phyloP scores from a whole-genome alignment of 2,329 filamentous ascomycete genomes.

The Trichophyton benhamiae region DNA sequence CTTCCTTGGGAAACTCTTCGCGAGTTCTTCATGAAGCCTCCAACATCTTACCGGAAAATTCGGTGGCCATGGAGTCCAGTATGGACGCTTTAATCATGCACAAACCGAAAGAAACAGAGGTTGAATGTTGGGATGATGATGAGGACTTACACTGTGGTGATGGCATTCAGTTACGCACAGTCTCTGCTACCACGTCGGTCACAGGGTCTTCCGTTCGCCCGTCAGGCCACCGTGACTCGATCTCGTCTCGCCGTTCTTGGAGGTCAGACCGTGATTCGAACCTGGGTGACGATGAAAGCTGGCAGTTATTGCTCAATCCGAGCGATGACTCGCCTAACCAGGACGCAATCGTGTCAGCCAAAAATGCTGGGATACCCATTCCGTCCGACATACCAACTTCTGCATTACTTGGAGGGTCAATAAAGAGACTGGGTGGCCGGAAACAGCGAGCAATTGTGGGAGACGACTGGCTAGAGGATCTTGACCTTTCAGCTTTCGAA shows the following conservation, averaged over 20 bases:
- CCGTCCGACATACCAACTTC: constrained; percentile 77
- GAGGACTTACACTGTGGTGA: constrained; percentile 37
- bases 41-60: neutral
- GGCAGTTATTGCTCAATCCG: constrained; percentile 70
- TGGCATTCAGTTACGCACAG: constrained; percentile 34
- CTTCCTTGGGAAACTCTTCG: neutral
- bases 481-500: constrained; percentile 52
- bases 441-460: constrained; percentile 61
- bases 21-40: constrained; percentile 6
- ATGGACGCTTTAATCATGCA: constrained; percentile 31
- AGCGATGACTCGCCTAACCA: constrained; percentile 74
- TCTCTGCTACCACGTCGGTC: constrained; percentile 35
- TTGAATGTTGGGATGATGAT: constrained; percentile 41
- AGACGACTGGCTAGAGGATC: constrained; percentile 70
- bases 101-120: constrained; percentile 24
- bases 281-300: constrained; percentile 66
- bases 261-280: constrained; percentile 70
- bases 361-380: constrained; percentile 81
- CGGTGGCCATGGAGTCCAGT: constrained; percentile 2
- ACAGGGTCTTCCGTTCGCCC: constrained; percentile 32
- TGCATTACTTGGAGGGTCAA: constrained; percentile 80
- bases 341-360: constrained; percentile 77
- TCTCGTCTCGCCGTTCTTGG: constrained; percentile 69
- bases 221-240: constrained; percentile 53
- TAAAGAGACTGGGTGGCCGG: constrained; percentile 71